Base-by-base conservation (phyloP, 106 monocot species). In the Triglochin maritima region DNA sequence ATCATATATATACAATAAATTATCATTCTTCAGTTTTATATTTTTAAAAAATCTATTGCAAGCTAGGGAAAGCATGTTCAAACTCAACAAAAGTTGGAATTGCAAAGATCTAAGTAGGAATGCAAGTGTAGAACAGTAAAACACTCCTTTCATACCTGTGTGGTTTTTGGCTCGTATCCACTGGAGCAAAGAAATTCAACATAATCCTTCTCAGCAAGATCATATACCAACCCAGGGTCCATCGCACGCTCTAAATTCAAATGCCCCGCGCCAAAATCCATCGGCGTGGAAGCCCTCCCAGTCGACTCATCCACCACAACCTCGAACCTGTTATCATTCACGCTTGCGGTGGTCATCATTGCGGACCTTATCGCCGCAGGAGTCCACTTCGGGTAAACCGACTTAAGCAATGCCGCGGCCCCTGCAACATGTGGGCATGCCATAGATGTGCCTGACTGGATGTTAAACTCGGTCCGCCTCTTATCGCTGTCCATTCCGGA, bases 401-500 rank as follows among this genome's bases (percentile, higher is more conserved):
- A 95, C 67, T 83, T 85, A 46, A 95, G 85, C 62, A 95, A 71
- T 7, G 95, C 95, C 4, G 95, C 95, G 3, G 95, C 95, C 7
- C 95, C 95, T 71, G 81, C 80, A 0, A 80, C 95, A 76, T 95
- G 95, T 6, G 95, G 95, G 73, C 85, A 85, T 44, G 95, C 87
- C 95, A 95, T 95, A 2, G 95, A 95, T 3, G 95, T 95, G 0
- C 95, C 95, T 2, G 95, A 95, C 9, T 90, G 85, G 42, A 95
- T 90, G 78, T 95, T 95, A 78, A 95, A 95, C 81, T 95, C 95
- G 29, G 87, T 87, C 57, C 72, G 76, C 64, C 95, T 71, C 11
- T 12, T n/a, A 77, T 95, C 95, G 11, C 81, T 75, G 43, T 78
- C 83, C 1, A 95, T 78, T 0, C 90, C 95, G 2, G 90, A 87